phyloP scores from a whole-genome alignment of 345 rosid genomes.

The Aurinia saxatilis region DNA sequence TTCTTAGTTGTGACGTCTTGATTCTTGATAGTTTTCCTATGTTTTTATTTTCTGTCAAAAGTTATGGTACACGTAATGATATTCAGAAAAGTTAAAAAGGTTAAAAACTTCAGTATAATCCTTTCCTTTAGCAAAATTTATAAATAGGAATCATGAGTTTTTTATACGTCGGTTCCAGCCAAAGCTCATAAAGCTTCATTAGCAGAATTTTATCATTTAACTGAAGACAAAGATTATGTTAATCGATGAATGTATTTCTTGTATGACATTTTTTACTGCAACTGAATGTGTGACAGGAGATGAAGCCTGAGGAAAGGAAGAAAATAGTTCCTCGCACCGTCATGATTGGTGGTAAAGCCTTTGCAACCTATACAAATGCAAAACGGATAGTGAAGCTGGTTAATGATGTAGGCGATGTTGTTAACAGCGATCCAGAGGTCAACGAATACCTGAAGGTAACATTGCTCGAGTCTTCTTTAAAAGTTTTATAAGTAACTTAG shows the following conservation, averaged over 20 bases:
- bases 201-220: background rate
- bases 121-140: background rate
- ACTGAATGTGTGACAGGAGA: conserved; percentile 53
- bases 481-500: background rate
- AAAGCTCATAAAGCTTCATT: background rate
- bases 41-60: background rate
- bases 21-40: background rate
- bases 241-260: background rate
- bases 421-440: conserved; percentile 89
- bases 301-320: conserved; percentile 78
- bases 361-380: conserved; percentile 95
- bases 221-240: background rate
- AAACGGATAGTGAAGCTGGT: conserved; percentile 93
- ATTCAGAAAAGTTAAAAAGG: background rate
- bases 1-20: background rate
- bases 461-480: background rate
- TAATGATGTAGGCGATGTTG: conserved; percentile 84
- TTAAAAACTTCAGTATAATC: background rate
- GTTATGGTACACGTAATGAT: background rate
- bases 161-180: background rate
- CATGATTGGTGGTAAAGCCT: conserved; percentile 98
- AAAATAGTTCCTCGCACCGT: conserved; percentile 79
- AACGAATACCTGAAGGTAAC: conserved; percentile 77
- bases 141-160: background rate
- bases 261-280: conserved; percentile 11